A percentile compares a stretch with the other conserved stretches of the same genome.
Evolutionary conservation across 345 rosid species (phyloP).

Genomic region (Carallia brachiata): DNA sequence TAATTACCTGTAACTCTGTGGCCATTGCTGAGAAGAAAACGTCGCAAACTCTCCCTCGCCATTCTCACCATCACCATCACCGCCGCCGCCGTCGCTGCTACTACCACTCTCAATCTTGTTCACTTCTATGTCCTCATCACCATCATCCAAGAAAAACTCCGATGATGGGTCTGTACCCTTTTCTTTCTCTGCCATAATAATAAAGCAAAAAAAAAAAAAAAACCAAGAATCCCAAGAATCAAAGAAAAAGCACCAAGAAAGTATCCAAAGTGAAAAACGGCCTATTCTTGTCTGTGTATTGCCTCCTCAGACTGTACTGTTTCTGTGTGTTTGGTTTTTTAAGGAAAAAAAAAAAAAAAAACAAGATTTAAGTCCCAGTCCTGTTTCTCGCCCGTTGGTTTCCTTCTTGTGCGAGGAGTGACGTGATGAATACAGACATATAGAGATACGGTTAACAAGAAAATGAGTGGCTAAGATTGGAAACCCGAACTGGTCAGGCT

Average conservation of each 20-base stretch:
- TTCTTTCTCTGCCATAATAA: conserved; percentile 23
- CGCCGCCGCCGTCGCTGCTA: conserved; percentile 19
- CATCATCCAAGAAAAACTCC: conserved; percentile 41
- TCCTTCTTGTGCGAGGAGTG: too few species aligned
- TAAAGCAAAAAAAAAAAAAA: neutral
- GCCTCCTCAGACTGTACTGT: too few species aligned
- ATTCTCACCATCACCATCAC: conserved; percentile 26
- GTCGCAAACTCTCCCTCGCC: conserved; percentile 22
- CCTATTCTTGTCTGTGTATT: too few species aligned
- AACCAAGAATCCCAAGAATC: neutral
- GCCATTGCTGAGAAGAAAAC: conserved; percentile 68
- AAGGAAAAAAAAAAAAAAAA: too few species aligned
- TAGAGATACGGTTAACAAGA: too few species aligned
- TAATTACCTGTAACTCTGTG: conserved; percentile 71
- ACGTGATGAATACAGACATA: too few species aligned
- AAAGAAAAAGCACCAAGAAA: neutral
- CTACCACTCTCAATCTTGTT: conserved; percentile 31
- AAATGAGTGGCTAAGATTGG: too few species aligned
- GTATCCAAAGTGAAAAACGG: too few species aligned
- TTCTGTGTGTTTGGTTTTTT: too few species aligned
- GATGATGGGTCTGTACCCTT: conserved; percentile 18
- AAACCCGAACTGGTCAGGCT: too few species aligned
- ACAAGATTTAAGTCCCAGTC: too few species aligned
- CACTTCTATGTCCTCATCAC: conserved; percentile 38
- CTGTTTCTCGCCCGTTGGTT: too few species aligned